A percentile compares a stretch with the other conserved stretches of the same genome.
Evolutionary conservation across 345 rosid species (phyloP).

Genomic region (Bruguiera gymnorhiza): DNA sequence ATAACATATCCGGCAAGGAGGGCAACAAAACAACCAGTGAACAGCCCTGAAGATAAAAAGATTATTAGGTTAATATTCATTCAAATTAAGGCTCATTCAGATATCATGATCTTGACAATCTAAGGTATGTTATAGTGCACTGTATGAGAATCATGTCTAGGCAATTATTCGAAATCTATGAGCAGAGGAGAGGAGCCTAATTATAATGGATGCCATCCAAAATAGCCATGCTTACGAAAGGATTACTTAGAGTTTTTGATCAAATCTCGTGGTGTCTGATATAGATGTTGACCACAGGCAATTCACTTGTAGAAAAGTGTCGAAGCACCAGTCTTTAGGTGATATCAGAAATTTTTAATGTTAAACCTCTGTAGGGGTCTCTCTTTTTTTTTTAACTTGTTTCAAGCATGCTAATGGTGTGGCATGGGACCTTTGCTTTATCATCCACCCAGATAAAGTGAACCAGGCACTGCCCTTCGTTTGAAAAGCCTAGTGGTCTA

Average conservation of each 20-base stretch:
- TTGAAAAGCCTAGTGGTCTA: conserved; percentile 32
- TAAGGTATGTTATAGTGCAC: too few relatives aligned
- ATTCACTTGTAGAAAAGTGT: conserved; percentile 3
- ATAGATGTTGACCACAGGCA: neutral
- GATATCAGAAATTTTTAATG: conserved; percentile 11
- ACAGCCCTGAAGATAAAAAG: conserved; percentile 59
- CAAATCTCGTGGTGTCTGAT: neutral
- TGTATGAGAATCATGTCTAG: too few relatives aligned
- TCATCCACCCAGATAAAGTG: conserved; percentile 47
- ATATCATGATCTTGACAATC: neutral
- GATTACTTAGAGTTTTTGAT: too few relatives aligned
- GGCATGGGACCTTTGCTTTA: conserved; percentile 43
- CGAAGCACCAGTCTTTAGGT: conserved; percentile 12
- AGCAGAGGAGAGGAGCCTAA: too few relatives aligned
- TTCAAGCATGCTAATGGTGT: conserved; percentile 12
- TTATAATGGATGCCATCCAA: too few relatives aligned
- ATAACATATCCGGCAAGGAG: conserved; percentile 80
- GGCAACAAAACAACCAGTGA: conserved; percentile 86
- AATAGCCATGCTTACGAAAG: too few relatives aligned
- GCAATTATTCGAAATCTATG: too few relatives aligned
- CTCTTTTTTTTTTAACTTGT: neutral
- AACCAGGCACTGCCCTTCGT: conserved; percentile 28
- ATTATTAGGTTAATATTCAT: conserved; percentile 6
- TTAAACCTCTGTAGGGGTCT: conserved; percentile 13
- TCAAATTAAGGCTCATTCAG: neutral